Evolutionary conservation across 176 grass and related monocot species (phyloP), one percentile per base, ranked within the genome.

Genomic region (Urochloa ruziziensis): DNA sequence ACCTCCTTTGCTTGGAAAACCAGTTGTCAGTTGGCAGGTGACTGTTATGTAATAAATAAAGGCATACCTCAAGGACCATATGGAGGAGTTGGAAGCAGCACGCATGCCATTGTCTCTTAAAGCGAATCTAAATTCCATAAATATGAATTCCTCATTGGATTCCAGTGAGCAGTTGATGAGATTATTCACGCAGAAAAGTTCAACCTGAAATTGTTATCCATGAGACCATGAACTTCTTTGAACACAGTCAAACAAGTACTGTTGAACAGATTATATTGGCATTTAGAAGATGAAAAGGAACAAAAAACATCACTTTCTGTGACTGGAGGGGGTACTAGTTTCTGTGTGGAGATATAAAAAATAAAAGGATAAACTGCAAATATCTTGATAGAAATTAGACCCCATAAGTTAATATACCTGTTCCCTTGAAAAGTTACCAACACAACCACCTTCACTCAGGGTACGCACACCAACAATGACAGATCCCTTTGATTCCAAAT

Each of bases 131-230:
- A 95, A 98, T 77, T 98, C 96, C 91, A 98, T 98, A 88, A 86
- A 95, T 54, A 95, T 94, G 73, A 94, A 98, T 88, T 98, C 96
- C 77, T 98, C 96, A 17, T 90, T 98, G 77, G 93, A 98, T 88
- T 98, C 96, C 37, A 98, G 78, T 1, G 96, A 98, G 77, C 96
- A 98, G 73, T 98, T 98, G 80, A 98, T 98, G 77, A 98, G 78
- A 89, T 98, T 95, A 78, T 98, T 98, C 62, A 98, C 96, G 62
- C 96, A 98, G 83, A 98, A 98, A 87, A 98, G 93, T 88, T 98
- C 96, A 58, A 98, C 96, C 93, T 98, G 89, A 71, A 86, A 90
- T 40, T 7, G 73, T 36, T 58, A 48, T 67, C 23, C 63, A 78
- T n/a, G n/a, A n/a, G n/a, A n/a, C n/a, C n/a, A n/a, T 48, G 19